Conservation (phyloP, 2,329 filamentous ascomycete species). For the Sclerotinia nivalis region DNA sequence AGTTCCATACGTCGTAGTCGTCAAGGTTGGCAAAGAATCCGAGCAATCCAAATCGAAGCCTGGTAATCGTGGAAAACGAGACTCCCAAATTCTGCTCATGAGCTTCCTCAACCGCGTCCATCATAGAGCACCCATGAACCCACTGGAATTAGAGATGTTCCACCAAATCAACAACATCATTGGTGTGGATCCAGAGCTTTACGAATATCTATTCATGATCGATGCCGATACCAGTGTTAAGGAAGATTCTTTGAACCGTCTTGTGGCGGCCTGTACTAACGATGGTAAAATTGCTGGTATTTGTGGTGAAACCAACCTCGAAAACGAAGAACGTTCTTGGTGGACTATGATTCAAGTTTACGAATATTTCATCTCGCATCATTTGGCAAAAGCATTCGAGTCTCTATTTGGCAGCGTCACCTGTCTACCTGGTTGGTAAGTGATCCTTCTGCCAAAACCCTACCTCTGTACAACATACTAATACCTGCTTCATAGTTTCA, state of each 20-base stretch:
- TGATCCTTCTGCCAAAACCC: conserved; percentile 35
- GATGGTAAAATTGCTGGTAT: conserved; percentile 97
- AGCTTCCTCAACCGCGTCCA: conserved; percentile 98
- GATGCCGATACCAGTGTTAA: conserved; percentile 95
- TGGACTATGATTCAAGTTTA: conserved; percentile 99
- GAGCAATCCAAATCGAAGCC: conserved; percentile 90
- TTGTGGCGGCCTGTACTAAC: conserved; percentile 90
- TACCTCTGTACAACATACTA: conserved; percentile 38
- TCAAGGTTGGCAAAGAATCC: conserved; percentile 96
- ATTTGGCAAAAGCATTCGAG: conserved; percentile 95
- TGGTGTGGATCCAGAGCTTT: conserved; percentile 93
- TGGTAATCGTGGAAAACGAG: conserved; percentile 96
- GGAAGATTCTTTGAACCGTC: conserved; percentile 87
- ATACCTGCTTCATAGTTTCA: conserved; percentile 68
- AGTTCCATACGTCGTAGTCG: conserved; percentile 91
- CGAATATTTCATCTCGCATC: conserved; percentile 98
- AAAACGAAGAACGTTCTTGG: conserved; percentile 94
- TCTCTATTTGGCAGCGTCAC: conserved; percentile 97
- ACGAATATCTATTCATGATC: conserved; percentile 96
- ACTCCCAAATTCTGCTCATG: conserved; percentile 94
- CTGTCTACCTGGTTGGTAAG: conserved; percentile 97
- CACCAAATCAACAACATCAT: conserved; percentile 99
- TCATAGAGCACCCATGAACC: conserved; percentile 90
- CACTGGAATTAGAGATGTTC: conserved; percentile 95
- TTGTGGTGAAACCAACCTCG: conserved; percentile 92